Evolutionary conservation across 192 early-diverging fungal genomes (phyloP).

Genomic region (Dispira simplex): DNA sequence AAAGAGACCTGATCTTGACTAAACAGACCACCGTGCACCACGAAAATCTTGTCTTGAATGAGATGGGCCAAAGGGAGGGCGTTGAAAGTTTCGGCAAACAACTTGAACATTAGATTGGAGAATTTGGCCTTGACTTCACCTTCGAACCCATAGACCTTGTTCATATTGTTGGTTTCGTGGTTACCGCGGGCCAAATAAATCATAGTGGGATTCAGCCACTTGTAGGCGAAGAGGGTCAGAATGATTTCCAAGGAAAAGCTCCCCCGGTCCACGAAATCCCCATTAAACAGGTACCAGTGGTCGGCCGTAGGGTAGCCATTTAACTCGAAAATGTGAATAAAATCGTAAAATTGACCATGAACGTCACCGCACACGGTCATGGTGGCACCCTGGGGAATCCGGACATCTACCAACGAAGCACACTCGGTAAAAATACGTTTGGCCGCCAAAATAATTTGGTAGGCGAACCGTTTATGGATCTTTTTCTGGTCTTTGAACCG

Average conservation of each 20-base stretch:
- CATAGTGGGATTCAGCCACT: constrained; percentile 70
- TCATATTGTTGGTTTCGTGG: constrained; percentile 98
- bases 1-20: constrained; percentile 81
- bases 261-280: constrained; percentile 98
- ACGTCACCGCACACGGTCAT: constrained; percentile 97
- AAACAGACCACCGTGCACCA: constrained; percentile 94
- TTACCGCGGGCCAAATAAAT: constrained; percentile 90
- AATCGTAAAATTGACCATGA: constrained; percentile 97
- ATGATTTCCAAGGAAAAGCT: constrained; percentile 97
- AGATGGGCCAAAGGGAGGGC: constrained; percentile 85
- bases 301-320: constrained; percentile 77
- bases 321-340: constrained; percentile 86
- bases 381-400: constrained; percentile 50
- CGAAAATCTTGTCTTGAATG: constrained; percentile 83
- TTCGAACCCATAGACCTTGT: constrained; percentile 98
- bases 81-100: constrained; percentile 93
- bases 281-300: constrained; percentile 88
- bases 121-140: constrained; percentile 95
- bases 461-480: constrained; percentile 80
- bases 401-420: constrained; percentile 73
- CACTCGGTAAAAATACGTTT: constrained; percentile 57
- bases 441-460: constrained; percentile 62
- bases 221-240: constrained; percentile 78
- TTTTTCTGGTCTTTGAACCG: constrained; percentile 80
- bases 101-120: constrained; percentile 75